Conservation (phyloP, 192 early-diverging fungal genomes). For the Backusella westeae region DNA sequence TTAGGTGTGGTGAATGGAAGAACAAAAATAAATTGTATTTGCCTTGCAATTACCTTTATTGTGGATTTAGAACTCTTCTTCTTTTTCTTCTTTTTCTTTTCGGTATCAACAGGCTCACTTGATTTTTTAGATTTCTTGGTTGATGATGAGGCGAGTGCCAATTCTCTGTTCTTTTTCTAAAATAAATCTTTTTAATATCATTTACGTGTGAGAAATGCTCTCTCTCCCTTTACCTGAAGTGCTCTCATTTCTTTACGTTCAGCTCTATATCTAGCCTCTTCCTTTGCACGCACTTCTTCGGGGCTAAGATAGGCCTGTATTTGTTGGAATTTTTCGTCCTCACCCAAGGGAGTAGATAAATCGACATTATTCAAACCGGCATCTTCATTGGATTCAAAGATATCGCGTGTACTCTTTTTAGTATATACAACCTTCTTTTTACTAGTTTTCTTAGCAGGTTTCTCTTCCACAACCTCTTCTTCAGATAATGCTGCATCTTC, state of each 20-base stretch:
- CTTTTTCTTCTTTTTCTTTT: conserved; percentile 21
- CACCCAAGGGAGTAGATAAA: conserved; percentile 51
- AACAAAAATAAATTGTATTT: no score
- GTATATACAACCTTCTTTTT: conserved; percentile 21
- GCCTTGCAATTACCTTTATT: not conserved
- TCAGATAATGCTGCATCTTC: conserved; percentile 56
- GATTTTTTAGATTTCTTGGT: not conserved
- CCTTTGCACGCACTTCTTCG: conserved; percentile 49
- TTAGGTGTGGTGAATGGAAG: not conserved
- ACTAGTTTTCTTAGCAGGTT: not conserved
- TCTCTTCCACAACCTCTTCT: conserved; percentile 25
- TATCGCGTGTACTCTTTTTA: conserved; percentile 19
- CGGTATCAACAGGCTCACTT: not conserved
- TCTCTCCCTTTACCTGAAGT: not conserved
- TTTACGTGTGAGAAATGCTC: not conserved
- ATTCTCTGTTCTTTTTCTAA: conserved; percentile 10
- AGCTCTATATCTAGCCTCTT: conserved; percentile 40
- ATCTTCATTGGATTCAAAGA: conserved; percentile 27
- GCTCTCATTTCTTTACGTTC: conserved; percentile 29
- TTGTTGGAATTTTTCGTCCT: conserved; percentile 55
- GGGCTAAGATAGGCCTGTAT: conserved; percentile 51
- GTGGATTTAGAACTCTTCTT: not conserved
- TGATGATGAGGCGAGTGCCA: not conserved
- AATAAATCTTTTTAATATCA: not conserved
- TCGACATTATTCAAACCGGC: conserved; percentile 48